Evolutionary conservation across 2,329 filamentous ascomycete species (phyloP).

Genomic region (Talaromyces piceae): DNA sequence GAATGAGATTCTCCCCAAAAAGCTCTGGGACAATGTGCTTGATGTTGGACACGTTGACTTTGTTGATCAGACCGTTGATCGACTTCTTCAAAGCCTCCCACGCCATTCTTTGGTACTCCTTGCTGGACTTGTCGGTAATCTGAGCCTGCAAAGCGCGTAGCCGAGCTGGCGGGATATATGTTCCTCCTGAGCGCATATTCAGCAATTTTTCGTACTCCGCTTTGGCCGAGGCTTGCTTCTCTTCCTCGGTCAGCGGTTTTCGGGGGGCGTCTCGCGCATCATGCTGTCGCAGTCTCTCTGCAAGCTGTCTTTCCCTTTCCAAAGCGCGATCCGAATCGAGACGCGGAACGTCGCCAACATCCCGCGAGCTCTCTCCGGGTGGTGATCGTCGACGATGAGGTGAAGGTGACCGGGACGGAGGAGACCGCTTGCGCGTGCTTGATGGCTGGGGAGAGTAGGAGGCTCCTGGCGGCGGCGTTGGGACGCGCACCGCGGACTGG

Average conservation of each 20-base stretch:
- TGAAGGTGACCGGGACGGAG: constrained; percentile 47
- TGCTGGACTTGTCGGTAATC: constrained; percentile 91
- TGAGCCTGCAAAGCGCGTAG: constrained; percentile 88
- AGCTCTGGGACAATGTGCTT: constrained; percentile 95
- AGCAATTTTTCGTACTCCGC: constrained; percentile 90
- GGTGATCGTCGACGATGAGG: constrained; percentile 44
- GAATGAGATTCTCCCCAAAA: constrained; percentile 87
- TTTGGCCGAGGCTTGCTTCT: constrained; percentile 81
- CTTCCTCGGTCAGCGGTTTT: constrained; percentile 61
- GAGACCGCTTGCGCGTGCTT: constrained; percentile 51
- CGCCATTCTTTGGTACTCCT: constrained; percentile 97
- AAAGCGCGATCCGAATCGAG: constrained; percentile 44
- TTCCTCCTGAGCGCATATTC: constrained; percentile 88
- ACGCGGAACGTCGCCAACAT: constrained; percentile 37
- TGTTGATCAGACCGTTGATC: constrained; percentile 98
- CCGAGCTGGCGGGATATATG: constrained; percentile 89
- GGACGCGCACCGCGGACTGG: constrained; percentile 52
- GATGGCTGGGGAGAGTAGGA: constrained; percentile 42
- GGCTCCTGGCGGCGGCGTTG: constrained; percentile 46
- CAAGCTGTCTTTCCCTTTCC: constrained; percentile 44
- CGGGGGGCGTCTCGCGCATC: constrained; percentile 41
- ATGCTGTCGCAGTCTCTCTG: constrained; percentile 47
- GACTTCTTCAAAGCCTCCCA: constrained; percentile 99
- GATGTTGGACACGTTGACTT: constrained; percentile 97
- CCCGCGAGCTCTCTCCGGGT: constrained; percentile 28